Evolutionary conservation across 768 basidiomycete species (phyloP).

Genomic region (Strobilomyces dryophilus): DNA sequence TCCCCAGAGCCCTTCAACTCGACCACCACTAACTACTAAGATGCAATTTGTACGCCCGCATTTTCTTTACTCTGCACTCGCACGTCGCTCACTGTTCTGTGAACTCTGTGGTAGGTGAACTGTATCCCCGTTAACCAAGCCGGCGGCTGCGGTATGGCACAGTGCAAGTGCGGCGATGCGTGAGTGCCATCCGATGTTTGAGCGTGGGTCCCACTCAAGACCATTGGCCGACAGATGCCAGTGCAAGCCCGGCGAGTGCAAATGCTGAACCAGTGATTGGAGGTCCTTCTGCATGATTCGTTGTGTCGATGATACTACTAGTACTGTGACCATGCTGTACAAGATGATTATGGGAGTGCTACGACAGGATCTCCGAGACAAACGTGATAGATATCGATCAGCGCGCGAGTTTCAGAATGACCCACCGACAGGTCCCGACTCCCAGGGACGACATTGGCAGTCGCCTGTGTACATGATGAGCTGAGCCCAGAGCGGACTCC

Average conservation of each 20-base stretch:
- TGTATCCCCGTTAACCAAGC: constrained; percentile 15
- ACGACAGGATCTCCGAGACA: no score
- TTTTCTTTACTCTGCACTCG: neutral
- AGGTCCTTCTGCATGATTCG: neutral
- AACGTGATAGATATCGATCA: no score
- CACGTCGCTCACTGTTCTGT: neutral
- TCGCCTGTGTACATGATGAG: no score
- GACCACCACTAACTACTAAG: neutral
- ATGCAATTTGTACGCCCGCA: constrained; percentile 16
- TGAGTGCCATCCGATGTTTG: neutral
- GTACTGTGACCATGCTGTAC: no score
- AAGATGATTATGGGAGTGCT: no score
- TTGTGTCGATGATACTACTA: no score
- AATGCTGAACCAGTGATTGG: neutral
- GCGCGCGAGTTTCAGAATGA: no score
- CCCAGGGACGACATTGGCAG: no score
- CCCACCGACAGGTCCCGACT: no score
- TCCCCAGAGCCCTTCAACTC: neutral
- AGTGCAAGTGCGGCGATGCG: constrained; percentile 8
- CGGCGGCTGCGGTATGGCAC: constrained; percentile 1
- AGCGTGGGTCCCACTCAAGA: neutral
- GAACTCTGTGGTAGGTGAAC: constrained; percentile 1
- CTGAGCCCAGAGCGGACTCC: no score
- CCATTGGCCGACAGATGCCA: neutral
- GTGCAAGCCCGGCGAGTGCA: neutral